These are phyloP conservation scores for Candida fluviatilis DNA, from an alignment of 805 yeast species.

Conservation along the genomic window DNA sequence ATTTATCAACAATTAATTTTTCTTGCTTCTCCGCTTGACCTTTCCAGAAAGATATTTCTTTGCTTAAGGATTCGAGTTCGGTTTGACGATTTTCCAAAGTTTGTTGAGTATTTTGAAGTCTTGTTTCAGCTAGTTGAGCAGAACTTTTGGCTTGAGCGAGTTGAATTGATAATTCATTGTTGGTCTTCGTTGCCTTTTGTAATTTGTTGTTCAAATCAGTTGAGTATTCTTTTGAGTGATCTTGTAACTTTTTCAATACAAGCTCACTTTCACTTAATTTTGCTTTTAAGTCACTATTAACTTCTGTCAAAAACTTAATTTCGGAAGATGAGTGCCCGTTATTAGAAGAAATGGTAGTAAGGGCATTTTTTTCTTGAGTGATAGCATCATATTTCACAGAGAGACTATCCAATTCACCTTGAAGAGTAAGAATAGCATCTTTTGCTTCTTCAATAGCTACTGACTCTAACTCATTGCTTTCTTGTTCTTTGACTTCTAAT, in stretches of 20 bases:
- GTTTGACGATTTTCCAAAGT: conserved; percentile 23
- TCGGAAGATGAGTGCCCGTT: conserved; percentile 9
- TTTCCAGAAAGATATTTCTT: conserved; percentile 36
- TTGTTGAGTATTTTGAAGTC: conserved; percentile 43
- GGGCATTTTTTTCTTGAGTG: conserved; percentile 66
- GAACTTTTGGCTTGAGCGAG: conserved; percentile 55
- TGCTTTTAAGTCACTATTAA: conserved; percentile 25
- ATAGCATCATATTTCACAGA: conserved; percentile 51
- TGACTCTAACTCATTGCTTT: conserved; percentile 38
- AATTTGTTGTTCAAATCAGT: conserved; percentile 41
- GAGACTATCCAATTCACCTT: conserved; percentile 51
- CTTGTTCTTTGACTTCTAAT: conserved; percentile 60
- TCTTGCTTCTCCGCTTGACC: conserved; percentile 39
- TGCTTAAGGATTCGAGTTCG: conserved; percentile 25
- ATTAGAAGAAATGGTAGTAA: conserved; percentile 27
- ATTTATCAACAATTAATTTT: conserved; percentile 21
- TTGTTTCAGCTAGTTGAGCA: conserved; percentile 46
- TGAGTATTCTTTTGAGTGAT: conserved; percentile 41
- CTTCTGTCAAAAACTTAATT: conserved; percentile 20
- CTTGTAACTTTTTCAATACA: conserved; percentile 25
- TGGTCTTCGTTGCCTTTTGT: conserved; percentile 19
- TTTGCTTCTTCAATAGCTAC: conserved; percentile 59
- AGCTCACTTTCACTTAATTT: conserved; percentile 37
- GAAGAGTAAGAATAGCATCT: conserved; percentile 60
- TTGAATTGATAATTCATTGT: conserved; percentile 43